Evolutionary conservation across 148 eudicot species (phyloP), one percentile per base, ranked within the genome.

Genomic region (Vaccinium corymbosum): DNA sequence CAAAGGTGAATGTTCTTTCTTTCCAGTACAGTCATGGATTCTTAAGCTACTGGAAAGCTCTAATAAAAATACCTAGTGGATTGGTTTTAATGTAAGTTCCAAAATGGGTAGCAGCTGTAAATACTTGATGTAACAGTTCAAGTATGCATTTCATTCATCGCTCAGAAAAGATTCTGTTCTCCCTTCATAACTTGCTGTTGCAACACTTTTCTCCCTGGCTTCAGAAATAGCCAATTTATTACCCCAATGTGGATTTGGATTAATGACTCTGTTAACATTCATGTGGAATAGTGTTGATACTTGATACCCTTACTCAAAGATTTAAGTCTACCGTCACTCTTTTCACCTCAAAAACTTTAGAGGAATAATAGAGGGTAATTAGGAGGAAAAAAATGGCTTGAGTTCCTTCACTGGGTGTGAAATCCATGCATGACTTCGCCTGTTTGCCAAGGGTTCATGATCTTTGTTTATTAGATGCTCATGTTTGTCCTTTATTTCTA

Each of bases 401-500:
- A 14, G 16, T 55, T 55, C 57, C 17, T 55, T 55, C 57, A 14
- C 57, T 55, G 17, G 57, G 57, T 15, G 16, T 17, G 13, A 55
- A 14, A 55, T 55, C 57, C 57, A 13, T 55, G 57, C 57, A 55
- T 55, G 57, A 55, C 57, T 53, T 32, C 27, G 27, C 27, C 27
- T 27, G 27, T 27, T 72, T 29, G 70, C 51, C 27, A 14, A 56
- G 48, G 35, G 74, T 38, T 76, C 49, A 59, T 19, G 27, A 38
- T 32, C 11, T 84, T 80, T 84, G 29, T 64, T 59, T 81, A 27
- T 46, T 80, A 62, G 76, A 55, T 68, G 57, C 29, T 81, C 56
- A 19, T 76, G 29, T 29, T 75, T 59, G n/a, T 51, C 19, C 62
- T 82, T 17, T 15, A 11, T 38, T 32, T 68, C 14, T n/a, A 15